Base-by-base conservation (phyloP, 2,329 filamentous ascomycete species). In the Tolypocladium nubicola region DNA sequence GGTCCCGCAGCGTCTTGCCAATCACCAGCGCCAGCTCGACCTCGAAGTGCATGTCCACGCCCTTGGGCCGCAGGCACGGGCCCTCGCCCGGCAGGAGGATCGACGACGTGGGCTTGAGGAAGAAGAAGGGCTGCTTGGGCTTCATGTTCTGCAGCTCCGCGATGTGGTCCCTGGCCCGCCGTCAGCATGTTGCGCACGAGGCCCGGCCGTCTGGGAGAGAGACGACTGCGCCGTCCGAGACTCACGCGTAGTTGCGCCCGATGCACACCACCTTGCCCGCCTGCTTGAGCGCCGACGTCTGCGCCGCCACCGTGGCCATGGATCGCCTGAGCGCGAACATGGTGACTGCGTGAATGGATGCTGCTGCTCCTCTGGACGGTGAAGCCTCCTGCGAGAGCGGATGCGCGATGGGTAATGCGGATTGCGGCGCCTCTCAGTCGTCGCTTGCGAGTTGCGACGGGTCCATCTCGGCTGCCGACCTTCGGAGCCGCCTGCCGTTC, bases 81-180 rank as follows among this genome's bases (percentile, higher is more conserved):
- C 92, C 92, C 57, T 85, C 82, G 35, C 84, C 82, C 0, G 90
- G 90, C 26, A 88, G 80, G 4, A 97, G 82, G 65, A 99, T 89
- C 4, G 91, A 89, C 45, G 88, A 90, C 0, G 92, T 77, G 1
- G 94, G 94, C 80, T 99, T 99, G 65, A 97, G 83, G 81, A 99
- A 99, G 85, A 97, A 99, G 77, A 99, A 97, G 33, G 94, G 94
- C 74, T 97, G 91, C 73, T 94, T 95, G 54, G 94, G 94, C 63
- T 85, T 85, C 60, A 81, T 79, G 73, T 87, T 96, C 74, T 91
- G 91, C 64, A 99, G 83, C 78, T 99, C 94, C 62, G 87, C 84
- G 69, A 97, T 88, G 75, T 99, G 94, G 73, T 96, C 94, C 67
- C 90, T 94, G 53, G 53, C 30, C 10, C 53, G 40, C 37, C 53